Percentiles rank a stretch among this genome's conserved stretches.
These are phyloP conservation scores for Rhizopogon vinicolor DNA, from an alignment of 768 basidiomycete genomes.

Conservation along the genomic window DNA sequence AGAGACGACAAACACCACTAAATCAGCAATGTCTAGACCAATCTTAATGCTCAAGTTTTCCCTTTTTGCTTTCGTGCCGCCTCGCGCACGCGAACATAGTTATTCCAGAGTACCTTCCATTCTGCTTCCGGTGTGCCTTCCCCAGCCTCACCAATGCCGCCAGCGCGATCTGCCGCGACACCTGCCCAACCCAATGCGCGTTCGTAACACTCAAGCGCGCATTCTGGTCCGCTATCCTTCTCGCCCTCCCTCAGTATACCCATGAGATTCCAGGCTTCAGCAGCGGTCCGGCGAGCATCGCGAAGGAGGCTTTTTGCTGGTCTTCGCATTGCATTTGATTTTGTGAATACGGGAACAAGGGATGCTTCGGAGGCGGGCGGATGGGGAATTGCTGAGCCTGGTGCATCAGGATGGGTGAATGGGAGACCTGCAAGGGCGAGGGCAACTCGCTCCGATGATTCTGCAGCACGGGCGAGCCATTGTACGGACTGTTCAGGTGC, in stretches of 20 bases:
- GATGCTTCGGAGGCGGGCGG: constrained; percentile 34
- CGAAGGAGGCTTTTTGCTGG: constrained; percentile 57
- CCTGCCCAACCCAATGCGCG: constrained; percentile 70
- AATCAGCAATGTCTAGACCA: no score
- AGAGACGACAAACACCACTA: neutral
- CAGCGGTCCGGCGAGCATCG: constrained; percentile 66
- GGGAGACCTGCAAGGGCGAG: constrained; percentile 44
- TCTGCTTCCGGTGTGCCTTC: constrained; percentile 55
- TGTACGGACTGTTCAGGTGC: constrained; percentile 45
- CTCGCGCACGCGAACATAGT: constrained; percentile 49
- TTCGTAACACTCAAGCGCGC: constrained; percentile 60
- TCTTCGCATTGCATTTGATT: constrained; percentile 46
- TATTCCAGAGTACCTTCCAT: constrained; percentile 57
- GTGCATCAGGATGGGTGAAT: constrained; percentile 27
- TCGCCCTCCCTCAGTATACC: constrained; percentile 57
- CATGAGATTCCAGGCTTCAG: constrained; percentile 72
- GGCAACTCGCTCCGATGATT: constrained; percentile 64
- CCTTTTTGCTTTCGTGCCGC: constrained; percentile 8
- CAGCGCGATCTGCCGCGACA: constrained; percentile 29
- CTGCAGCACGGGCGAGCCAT: constrained; percentile 56
- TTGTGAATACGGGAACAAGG: constrained; percentile 39
- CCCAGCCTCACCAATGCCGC: constrained; percentile 36
- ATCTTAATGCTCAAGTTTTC: neutral
- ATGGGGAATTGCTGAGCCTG: constrained; percentile 29
- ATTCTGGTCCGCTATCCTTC: constrained; percentile 24